Percentiles rank a stretch among this genome's conserved stretches.
phyloP scores from a whole-genome alignment of 805 yeast species.

The Metschnikowia hibisci region DNA sequence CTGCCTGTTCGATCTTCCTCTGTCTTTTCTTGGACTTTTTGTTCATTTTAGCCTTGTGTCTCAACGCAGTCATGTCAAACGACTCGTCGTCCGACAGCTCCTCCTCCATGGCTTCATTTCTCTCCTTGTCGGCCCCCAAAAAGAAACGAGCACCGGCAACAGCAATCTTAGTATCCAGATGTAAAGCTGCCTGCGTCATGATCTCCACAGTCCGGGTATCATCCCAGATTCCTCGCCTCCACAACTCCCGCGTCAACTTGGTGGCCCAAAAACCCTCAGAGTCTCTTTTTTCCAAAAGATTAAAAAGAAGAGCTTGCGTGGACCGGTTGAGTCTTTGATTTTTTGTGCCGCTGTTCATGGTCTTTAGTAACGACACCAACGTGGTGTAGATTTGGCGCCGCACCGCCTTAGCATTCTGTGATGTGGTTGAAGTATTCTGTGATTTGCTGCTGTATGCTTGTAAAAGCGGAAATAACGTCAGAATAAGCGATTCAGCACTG shows the following conservation, averaged over 20 bases:
- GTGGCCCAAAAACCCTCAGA: slow-evolving; percentile 93
- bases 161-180: slow-evolving; percentile 81
- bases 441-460: slow-evolving; percentile 52
- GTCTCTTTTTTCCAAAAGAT: slow-evolving; percentile 73
- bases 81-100: slow-evolving; percentile 67
- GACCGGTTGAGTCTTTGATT: slow-evolving; percentile 85
- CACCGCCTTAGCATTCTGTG: slow-evolving; percentile 73
- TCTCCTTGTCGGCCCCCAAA: slow-evolving; percentile 90
- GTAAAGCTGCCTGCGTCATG: slow-evolving; percentile 93
- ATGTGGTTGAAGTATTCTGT: slow-evolving; percentile 28
- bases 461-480: slow-evolving; percentile 83
- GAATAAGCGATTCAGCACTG: slow-evolving; percentile 74
- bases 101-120: slow-evolving; percentile 79
- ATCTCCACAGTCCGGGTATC: slow-evolving; percentile 95
- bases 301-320: slow-evolving; percentile 89
- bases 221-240: slow-evolving; percentile 99
- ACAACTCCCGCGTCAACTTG: slow-evolving; percentile 85
- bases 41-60: slow-evolving; percentile 78
- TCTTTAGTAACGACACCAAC: slow-evolving; percentile 70
- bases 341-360: slow-evolving; percentile 82
- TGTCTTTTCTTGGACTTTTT: slow-evolving; percentile 79
- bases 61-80: slow-evolving; percentile 66
- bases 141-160: slow-evolving; percentile 88
- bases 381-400: slow-evolving; percentile 81
- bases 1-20: slow-evolving; percentile 73